Evolutionary conservation across 169 alveolate genomes (phyloP).

Genomic region (Plasmodium gonderi): DNA sequence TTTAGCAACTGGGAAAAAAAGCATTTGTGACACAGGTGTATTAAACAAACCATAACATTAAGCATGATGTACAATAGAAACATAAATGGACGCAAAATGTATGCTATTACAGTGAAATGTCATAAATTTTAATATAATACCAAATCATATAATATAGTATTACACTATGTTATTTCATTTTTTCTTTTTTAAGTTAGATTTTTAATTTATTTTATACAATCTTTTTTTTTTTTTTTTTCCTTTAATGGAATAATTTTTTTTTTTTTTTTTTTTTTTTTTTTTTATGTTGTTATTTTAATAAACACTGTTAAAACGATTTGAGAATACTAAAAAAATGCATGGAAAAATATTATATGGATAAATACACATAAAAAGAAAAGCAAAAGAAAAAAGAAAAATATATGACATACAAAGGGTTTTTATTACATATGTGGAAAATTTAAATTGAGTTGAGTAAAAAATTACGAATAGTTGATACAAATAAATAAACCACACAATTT

Average conservation of each 20-base stretch:
- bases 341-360: neutral
- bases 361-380: neutral
- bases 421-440: neutral
- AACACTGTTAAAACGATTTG: neutral
- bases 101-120: neutral
- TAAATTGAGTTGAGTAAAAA: neutral
- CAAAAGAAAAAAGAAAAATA: neutral
- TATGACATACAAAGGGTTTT: neutral
- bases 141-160: neutral
- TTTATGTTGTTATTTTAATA: neutral
- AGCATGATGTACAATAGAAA: neutral
- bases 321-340: neutral
- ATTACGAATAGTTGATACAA: neutral
- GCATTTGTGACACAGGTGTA: conserved; percentile 18
- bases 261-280: neutral
- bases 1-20: conserved; percentile 69
- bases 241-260: neutral
- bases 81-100: neutral
- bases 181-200: neutral
- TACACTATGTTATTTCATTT: neutral
- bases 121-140: neutral
- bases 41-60: neutral
- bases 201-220: neutral
- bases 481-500: neutral
- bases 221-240: neutral